Base-by-base conservation (phyloP, 176 grass and related monocot genomes). In the Echinochloa phyllopogon region DNA sequence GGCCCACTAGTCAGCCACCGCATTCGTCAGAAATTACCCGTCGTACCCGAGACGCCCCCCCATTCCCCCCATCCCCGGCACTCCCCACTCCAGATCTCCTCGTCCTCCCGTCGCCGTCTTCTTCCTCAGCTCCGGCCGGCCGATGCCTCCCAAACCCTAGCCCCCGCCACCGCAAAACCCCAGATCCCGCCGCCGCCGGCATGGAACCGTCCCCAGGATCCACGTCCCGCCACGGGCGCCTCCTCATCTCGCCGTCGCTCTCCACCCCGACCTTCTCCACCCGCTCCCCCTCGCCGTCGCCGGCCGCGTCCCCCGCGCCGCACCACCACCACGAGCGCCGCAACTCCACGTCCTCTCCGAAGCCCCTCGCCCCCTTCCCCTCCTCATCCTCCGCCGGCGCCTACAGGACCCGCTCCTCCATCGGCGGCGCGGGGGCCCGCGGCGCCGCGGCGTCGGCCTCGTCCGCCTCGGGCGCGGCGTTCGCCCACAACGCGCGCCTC, bases 151-250 rank as follows among this genome's bases (percentile, higher is more conserved):
- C 77, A 66, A 90, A 79, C 61, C 73, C 29, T 64, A 81, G 50
- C 17, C 10, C 44, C 74, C 25, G 29, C 29, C 27, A 29, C 18
- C 25, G 69, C 81, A 76, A 91, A 88, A 90, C 87, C 88, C 89
- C 83, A 90, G 88, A 86, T 89, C 88, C 55, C 39, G 38, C 47
- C 44, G 21, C 58, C 66, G 44, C 61, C 8, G 69, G 67, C 62
- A 99, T 99, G 96, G 92, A 94, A 82, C 74, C 89, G 36, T 82
- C 92, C 24, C 83, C 92, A 36, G 89, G 87, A 44, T 89, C 93
- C 63, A 71, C 78, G 58, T 71, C 91, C 25, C 86, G 78, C 73
- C 93, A 94, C 50, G 87, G 93, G 16, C 88, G 91, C 18, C 88
- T 96, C 74, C 87, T 92, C 86, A 90, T 95, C 82, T 86, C 95